Evolutionary conservation across 2,329 filamentous ascomycete species (phyloP), one percentile per base, ranked within the genome.

Genomic region (Phyllachora maydis): DNA sequence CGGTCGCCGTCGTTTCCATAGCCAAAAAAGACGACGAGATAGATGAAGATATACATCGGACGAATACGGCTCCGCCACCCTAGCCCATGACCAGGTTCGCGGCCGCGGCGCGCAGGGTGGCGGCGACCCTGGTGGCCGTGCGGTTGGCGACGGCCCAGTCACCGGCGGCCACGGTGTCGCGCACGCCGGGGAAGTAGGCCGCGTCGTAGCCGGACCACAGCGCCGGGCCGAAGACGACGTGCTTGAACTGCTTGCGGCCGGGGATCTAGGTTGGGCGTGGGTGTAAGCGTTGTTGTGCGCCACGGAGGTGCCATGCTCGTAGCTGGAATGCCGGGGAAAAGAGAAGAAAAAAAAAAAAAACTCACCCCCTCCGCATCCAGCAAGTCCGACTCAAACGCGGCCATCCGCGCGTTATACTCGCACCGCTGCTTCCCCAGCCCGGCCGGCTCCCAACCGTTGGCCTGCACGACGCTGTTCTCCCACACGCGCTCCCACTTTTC

Each of bases 211-310:
- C 66, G 16, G 70, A 71, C 73, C 79, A 83, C 3, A 66, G 54
- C 38, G 79, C 66, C 1, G 88, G 88, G 2, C 77, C 85, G 42
- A 83, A 91, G 27, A 98, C 52, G 39, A 90, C 63, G 47, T 93
- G 88, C 46, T 90, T 92, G 59, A 82, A 98, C 49, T 95, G 88
- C 4, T 76, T 77, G 32, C 85, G 71, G 36, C 79, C 79, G 18
- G 78, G 77, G 4, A 91, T 63, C 75, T 82, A 16, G 8, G 8
- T n/a, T 8, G 11, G 11, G 26, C 23, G 8, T 5, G 5, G 2
- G 22, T 27, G 13, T n/a, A n/a, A n/a, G n/a, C n/a, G n/a, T n/a
- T n/a, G n/a, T n/a, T n/a, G n/a, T n/a, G n/a, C n/a, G n/a, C n/a
- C n/a, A n/a, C n/a, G n/a, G n/a, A n/a, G n/a, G n/a, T n/a, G n/a